Conservation (phyloP, 202 grass and related monocot species). For the Setaria italica region DNA sequence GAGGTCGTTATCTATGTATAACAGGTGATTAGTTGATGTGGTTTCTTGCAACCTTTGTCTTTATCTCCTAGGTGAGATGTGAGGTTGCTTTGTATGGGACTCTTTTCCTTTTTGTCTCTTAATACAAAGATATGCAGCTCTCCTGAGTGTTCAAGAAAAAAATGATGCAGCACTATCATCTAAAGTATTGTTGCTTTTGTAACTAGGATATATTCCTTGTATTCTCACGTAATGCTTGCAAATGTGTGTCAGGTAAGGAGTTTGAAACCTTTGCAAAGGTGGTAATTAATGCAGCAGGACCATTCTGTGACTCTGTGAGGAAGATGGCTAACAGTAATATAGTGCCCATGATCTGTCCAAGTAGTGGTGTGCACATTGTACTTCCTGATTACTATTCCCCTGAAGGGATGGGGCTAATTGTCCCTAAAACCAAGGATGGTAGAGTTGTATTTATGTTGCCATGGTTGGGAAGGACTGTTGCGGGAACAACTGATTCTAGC, state of each 20-base stretch:
- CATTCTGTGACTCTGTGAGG: constrained; percentile 88
- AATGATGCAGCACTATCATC: neutral
- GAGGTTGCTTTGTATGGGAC: no score
- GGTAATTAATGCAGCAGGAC: constrained; percentile 82
- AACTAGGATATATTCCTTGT: neutral
- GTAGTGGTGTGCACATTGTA: constrained; percentile 92
- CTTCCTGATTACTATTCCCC: constrained; percentile 98
- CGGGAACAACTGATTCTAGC: constrained; percentile 86
- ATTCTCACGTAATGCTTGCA: constrained; percentile 27
- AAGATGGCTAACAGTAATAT: constrained; percentile 82
- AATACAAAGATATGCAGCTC: no score
- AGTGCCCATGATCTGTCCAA: constrained; percentile 79
- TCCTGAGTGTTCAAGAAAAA: no score
- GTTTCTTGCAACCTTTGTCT: no score
- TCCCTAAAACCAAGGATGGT: constrained; percentile 99
- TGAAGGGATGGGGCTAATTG: constrained; percentile 92
- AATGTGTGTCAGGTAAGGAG: constrained; percentile 65
- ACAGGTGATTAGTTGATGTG: no score
- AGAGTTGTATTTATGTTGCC: constrained; percentile 97
- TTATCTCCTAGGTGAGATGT: no score
- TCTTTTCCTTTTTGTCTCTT: no score
- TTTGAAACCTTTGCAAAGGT: constrained; percentile 91
- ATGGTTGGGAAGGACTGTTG: constrained; percentile 91
- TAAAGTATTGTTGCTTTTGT: neutral
- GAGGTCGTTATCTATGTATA: no score